Evolutionary conservation across 2,329 filamentous ascomycete species (phyloP), one percentile per base, ranked within the genome.

Genomic region (Neofusicoccum laricinum): DNA sequence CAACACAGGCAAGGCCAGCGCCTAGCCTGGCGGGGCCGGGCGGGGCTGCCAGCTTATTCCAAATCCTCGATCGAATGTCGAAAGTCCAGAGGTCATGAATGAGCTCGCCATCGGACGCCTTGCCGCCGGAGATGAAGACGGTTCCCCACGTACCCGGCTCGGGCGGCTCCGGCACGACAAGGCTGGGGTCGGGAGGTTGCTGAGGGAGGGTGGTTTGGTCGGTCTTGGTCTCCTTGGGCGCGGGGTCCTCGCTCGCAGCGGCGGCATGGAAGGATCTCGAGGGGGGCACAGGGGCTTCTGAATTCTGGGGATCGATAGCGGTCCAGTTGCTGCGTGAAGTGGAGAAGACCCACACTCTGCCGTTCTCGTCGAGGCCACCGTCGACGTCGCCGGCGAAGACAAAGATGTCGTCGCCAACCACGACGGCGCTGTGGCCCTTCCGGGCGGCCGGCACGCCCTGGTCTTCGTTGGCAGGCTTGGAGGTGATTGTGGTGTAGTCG

Each of bases 61-160:
- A 87, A 0, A 78, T 80, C 4, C 78, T 75, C 2, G 78, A 76
- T 25, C 74, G 73, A 45, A 84, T 76, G 64, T 85, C 79, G 68
- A 85, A 86, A 40, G 81, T 75, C 77, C 84, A 84, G 8, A 79
- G 78, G 66, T 86, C 84, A 8, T 74, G 77, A 8, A 78, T 66
- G 1, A 75, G 68, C 12, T 41, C 53, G 30, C 69, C 63, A 2
- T 49, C 57, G 14, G 36, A 21, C 11, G n/a, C 66, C 8, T 67
- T 72, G 2, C 85, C 85, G 21, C 83, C 84, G 49, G 83, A 75
- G 0, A 86, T 71, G 51, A 86, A 76, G 7, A 87, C 71, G 2
- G 84, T 82, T 49, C 82, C 81, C 72, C 82, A 82, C 0, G 75
- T 71, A 61, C 76, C 73, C 2, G 72, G 61, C 4, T 71, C 72